Evolutionary conservation across 148 eudicot genomes (phyloP).

Genomic region (Amaranthus palmeri): DNA sequence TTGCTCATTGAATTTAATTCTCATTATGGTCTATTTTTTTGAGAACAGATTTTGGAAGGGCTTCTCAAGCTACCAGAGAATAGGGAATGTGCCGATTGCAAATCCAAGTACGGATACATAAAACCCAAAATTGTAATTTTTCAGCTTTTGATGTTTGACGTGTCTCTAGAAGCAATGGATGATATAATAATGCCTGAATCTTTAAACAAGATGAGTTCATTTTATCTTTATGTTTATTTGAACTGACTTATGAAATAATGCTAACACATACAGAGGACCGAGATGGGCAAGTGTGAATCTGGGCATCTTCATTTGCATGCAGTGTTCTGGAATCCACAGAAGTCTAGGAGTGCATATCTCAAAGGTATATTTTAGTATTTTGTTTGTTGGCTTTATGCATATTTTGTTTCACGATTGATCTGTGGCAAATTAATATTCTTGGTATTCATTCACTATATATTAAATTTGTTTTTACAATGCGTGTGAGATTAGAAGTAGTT

Average conservation of each 20-base stretch:
- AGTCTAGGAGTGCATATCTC: conserved; percentile 98
- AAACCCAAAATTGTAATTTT: neutral
- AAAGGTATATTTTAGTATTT: conserved; percentile 51
- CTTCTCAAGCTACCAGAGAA: conserved; percentile 93
- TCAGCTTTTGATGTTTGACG: neutral
- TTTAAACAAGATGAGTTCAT: neutral
- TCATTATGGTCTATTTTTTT: neutral
- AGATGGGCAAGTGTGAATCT: conserved; percentile 99
- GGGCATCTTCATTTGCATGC: conserved; percentile 97
- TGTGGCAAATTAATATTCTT: neutral
- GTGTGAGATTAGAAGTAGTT: too few species aligned
- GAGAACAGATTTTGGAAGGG: conserved; percentile 78
- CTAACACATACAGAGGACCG: conserved; percentile 68
- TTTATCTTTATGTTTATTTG: neutral
- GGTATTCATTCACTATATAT: neutral
- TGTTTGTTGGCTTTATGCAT: neutral
- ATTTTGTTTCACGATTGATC: too few species aligned
- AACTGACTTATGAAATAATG: neutral
- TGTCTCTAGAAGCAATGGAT: neutral
- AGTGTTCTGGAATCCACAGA: conserved; percentile 97
- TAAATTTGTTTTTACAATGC: too few species aligned
- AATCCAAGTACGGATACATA: conserved; percentile 54
- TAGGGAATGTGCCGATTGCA: conserved; percentile 97
- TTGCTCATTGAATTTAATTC: neutral
- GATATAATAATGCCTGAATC: neutral